Conservation (phyloP, 2,329 filamentous ascomycete species). For the Claviceps maximensis region DNA sequence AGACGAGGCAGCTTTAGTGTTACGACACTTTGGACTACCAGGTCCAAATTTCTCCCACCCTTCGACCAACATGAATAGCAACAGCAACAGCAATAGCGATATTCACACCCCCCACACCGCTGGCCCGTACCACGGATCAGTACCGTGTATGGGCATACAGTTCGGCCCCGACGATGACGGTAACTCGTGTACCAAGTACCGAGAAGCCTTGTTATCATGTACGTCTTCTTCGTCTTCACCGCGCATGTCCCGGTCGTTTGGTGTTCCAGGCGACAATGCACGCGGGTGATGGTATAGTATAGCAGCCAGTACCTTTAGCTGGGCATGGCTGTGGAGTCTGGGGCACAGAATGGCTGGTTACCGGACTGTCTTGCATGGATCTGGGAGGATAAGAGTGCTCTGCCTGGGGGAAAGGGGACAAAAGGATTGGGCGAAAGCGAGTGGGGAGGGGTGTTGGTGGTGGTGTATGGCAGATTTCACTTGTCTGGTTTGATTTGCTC, state of each 20-base stretch:
- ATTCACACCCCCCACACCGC: not conserved
- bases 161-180: not conserved
- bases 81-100: not conserved
- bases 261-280: not conserved
- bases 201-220: not conserved
- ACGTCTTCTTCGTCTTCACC: not conserved
- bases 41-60: not conserved
- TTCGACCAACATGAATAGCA: not conserved
- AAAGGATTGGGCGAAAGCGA: too few relatives aligned
- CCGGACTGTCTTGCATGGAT: not conserved
- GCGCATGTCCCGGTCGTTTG: not conserved
- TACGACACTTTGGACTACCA: not conserved
- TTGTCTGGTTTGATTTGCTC: not conserved
- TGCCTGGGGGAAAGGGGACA: too few relatives aligned
- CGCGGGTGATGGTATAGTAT: not conserved
- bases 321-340: not conserved
- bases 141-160: not conserved
- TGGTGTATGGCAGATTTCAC: not conserved
- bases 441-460: not conserved
- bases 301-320: not conserved
- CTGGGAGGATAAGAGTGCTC: not conserved
- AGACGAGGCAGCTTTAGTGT: not conserved
- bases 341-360: too few relatives aligned
- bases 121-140: not conserved
- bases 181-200: not conserved